Evolutionary conservation across 192 early-diverging fungal species (phyloP).

Genomic region (Phlyctochytrium arcticum): DNA sequence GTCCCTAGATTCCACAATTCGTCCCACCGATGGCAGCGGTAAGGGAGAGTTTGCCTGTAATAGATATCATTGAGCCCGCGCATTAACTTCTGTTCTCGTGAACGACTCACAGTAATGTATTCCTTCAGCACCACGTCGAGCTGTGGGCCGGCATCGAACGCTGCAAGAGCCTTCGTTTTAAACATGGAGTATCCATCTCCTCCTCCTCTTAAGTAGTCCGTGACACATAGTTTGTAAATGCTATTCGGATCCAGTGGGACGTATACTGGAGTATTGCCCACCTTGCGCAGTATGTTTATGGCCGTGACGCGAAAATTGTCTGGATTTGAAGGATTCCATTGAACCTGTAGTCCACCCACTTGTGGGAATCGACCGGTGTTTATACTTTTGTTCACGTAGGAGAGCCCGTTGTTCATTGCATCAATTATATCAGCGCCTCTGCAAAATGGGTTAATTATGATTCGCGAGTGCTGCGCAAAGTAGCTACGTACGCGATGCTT

Average conservation of each 20-base stretch:
- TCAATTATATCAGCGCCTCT: conserved; percentile 18
- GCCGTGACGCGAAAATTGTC: not conserved
- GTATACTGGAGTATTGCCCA: no score
- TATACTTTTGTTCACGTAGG: not conserved
- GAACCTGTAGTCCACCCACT: not conserved
- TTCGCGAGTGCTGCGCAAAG: not conserved
- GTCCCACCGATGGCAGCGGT: not conserved
- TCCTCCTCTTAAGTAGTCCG: conserved; percentile 8
- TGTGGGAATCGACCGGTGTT: conserved; percentile 11
- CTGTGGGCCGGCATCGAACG: conserved; percentile 5
- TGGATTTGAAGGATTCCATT: conserved; percentile 5
- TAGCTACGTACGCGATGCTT: not conserved
- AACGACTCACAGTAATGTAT: conserved; percentile 2
- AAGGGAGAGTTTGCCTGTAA: not conserved
- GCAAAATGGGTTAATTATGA: not conserved
- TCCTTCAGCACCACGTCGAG: conserved; percentile 3
- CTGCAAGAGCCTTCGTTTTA: not conserved
- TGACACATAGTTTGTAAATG: conserved; percentile 14
- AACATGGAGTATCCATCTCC: conserved; percentile 13
- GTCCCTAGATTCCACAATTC: not conserved
- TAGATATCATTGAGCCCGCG: not conserved
- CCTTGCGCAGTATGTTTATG: not conserved
- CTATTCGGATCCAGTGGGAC: conserved; percentile 4
- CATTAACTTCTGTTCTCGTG: not conserved
- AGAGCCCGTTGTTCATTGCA: conserved; percentile 4